Percentiles rank a stretch among this genome's conserved stretches.
phyloP scores from a whole-genome alignment of 208 protist species.

The Leishmania tarentolae region DNA sequence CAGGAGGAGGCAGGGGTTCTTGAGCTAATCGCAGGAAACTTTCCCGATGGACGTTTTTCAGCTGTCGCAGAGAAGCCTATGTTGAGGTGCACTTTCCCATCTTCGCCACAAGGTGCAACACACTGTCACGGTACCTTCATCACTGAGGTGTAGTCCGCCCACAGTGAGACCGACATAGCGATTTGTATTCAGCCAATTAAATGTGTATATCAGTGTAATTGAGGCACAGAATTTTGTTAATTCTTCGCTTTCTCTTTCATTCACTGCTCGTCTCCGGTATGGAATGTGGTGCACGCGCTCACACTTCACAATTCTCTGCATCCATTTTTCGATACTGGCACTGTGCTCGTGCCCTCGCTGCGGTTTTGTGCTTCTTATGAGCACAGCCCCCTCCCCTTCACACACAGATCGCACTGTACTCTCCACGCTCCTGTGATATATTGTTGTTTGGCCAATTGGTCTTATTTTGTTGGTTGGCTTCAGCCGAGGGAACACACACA shows the following conservation, averaged over 20 bases:
- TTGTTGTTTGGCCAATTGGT: slow-evolving; percentile 1
- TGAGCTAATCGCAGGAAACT: background rate
- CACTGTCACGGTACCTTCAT: background rate
- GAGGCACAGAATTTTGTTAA: background rate
- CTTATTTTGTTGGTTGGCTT: slow-evolving; percentile 13
- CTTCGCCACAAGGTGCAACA: background rate
- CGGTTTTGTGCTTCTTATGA: background rate
- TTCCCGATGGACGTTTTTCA: background rate
- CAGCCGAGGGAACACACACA: background rate
- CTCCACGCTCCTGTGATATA: background rate
- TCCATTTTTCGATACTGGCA: background rate
- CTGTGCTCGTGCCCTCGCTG: background rate
- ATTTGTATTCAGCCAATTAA: background rate
- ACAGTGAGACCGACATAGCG: background rate
- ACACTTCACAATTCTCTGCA: background rate
- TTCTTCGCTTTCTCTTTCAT: background rate
- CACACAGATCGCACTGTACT: background rate
- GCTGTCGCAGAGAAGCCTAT: background rate
- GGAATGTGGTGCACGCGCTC: background rate
- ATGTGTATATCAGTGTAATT: background rate
- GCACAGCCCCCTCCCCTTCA: too few species aligned
- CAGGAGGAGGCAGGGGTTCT: background rate
- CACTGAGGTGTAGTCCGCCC: background rate
- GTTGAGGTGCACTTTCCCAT: background rate
- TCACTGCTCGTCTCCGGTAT: background rate